Percentiles rank a stretch among this genome's conserved stretches.
Conservation (phyloP, 2,329 filamentous ascomycete species). For the Claviceps pazoutovae region DNA sequence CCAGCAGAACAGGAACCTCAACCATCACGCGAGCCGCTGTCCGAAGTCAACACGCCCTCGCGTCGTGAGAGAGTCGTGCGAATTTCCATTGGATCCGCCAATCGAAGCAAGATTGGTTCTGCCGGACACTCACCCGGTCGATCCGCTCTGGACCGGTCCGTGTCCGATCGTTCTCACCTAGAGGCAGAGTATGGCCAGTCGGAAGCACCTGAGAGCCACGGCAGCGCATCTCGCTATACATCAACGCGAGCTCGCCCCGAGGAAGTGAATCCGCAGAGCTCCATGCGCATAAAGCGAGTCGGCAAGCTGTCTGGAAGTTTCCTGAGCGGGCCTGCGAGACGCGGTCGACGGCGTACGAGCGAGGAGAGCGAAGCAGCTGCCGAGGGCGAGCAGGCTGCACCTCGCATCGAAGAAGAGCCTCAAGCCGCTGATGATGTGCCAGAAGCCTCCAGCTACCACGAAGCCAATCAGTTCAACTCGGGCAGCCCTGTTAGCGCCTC, state of each 20-base stretch:
- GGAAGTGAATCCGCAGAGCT: conserved; percentile 57
- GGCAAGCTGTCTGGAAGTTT: conserved; percentile 65
- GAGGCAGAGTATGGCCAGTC: conserved; percentile 32
- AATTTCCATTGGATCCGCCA: conserved; percentile 36
- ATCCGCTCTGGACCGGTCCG: conserved; percentile 20
- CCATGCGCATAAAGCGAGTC: conserved; percentile 63
- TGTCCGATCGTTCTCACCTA: conserved; percentile 18
- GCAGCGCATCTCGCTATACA: conserved; percentile 38
- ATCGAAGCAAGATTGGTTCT: conserved; percentile 23
- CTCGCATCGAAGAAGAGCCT: conserved; percentile 28
- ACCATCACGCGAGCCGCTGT: conserved; percentile 19
- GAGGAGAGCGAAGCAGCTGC: conserved; percentile 41
- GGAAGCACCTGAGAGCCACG: conserved; percentile 37
- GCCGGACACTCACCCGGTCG: conserved; percentile 22
- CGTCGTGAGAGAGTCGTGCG: conserved; percentile 39
- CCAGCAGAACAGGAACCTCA: conserved; percentile 24
- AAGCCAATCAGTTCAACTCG: conserved; percentile 34
- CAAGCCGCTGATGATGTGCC: conserved; percentile 24
- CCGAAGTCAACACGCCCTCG: conserved; percentile 40
- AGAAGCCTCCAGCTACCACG: conserved; percentile 30
- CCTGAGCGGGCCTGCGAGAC: conserved; percentile 63
- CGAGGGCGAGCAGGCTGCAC: conserved; percentile 26
- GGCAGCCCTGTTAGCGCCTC: conserved; percentile 43
- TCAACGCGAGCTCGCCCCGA: conserved; percentile 39
- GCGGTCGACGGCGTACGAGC: conserved; percentile 54